These are phyloP conservation scores for Boletellus ananiceps DNA, from an alignment of 768 basidiomycete species.

Conservation along the genomic window DNA sequence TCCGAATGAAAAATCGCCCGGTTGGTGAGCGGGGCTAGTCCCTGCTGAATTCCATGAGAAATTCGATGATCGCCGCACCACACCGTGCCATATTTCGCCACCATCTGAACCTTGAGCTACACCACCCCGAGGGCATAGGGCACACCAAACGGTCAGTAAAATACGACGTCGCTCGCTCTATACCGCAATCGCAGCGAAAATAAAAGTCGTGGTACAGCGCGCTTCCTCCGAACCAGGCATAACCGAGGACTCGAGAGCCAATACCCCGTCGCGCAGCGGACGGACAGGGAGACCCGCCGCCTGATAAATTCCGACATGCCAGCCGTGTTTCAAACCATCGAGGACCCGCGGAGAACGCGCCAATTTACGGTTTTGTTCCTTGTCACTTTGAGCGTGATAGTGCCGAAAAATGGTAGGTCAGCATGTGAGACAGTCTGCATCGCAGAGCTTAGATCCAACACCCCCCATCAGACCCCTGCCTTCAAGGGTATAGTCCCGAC, in stretches of 20 bases:
- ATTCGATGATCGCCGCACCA: constrained; percentile 24
- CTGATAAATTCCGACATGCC: constrained; percentile 14
- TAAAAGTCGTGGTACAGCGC: neutral
- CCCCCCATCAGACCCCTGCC: constrained; percentile 15
- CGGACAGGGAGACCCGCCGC: neutral
- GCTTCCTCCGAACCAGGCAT: neutral
- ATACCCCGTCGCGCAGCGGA: neutral
- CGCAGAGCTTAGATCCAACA: constrained; percentile 20
- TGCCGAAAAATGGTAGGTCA: neutral
- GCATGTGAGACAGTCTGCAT: constrained; percentile 1
- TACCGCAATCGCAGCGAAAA: neutral
- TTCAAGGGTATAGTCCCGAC: constrained; percentile 13
- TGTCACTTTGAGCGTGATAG: constrained; percentile 5
- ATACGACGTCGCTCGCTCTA: neutral
- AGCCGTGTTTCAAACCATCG: constrained; percentile 21
- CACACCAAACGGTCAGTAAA: neutral
- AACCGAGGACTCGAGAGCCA: constrained; percentile 6
- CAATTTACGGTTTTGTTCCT: constrained; percentile 6
- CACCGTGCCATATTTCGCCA: constrained; percentile 11
- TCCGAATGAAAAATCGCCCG: constrained; percentile 26
- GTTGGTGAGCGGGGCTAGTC: constrained; percentile 9
- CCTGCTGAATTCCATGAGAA: constrained; percentile 12
- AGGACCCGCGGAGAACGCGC: constrained; percentile 22
- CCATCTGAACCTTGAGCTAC: constrained; percentile 12
- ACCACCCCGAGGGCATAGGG: constrained; percentile 6